These are phyloP conservation scores for Hypoxylon perforatum DNA, from an alignment of 495 filamentous ascomycete species.

Conservation along the genomic window DNA sequence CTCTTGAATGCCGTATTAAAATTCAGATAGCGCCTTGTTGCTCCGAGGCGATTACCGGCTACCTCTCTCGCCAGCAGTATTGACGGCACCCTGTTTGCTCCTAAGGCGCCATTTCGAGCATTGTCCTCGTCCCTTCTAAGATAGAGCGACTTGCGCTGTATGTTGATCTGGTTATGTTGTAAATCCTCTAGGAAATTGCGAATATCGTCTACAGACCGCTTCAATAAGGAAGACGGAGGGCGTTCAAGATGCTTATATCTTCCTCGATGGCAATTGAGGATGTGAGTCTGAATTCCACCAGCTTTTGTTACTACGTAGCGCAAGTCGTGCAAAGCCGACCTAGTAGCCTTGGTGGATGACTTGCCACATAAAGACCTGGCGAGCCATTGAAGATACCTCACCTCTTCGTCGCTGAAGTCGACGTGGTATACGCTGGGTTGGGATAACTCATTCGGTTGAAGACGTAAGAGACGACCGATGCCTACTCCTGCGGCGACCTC, in stretches of 20 bases:
- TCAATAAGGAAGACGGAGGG: constrained; percentile 31
- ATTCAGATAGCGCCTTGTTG: constrained; percentile 45
- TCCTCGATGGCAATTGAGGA: constrained; percentile 27
- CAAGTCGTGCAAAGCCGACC: constrained; percentile 28
- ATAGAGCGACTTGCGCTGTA: constrained; percentile 34
- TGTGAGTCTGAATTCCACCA: constrained; percentile 11
- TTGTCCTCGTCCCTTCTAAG: constrained; percentile 43
- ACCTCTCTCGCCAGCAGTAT: constrained; percentile 56
- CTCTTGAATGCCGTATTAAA: constrained; percentile 54
- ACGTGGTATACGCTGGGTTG: constrained; percentile 50
- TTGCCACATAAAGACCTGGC: constrained; percentile 33
- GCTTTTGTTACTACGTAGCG: constrained; percentile 38
- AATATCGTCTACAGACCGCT: constrained; percentile 46
- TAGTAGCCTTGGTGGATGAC: background rate
- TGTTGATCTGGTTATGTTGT: constrained; percentile 16
- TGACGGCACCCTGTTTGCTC: constrained; percentile 44
- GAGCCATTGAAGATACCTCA: constrained; percentile 43
- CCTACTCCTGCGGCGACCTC: constrained; percentile 32
- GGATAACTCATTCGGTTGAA: constrained; percentile 12
- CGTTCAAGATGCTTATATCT: constrained; percentile 25
- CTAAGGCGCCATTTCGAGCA: constrained; percentile 36
- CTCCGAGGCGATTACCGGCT: constrained; percentile 46
- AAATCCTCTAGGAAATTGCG: constrained; percentile 51
- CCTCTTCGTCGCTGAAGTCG: constrained; percentile 63
- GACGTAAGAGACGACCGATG: constrained; percentile 20